These are phyloP conservation scores for Ramichloridium luteum DNA, from an alignment of 2,329 filamentous ascomycete species.

Conservation along the genomic window DNA sequence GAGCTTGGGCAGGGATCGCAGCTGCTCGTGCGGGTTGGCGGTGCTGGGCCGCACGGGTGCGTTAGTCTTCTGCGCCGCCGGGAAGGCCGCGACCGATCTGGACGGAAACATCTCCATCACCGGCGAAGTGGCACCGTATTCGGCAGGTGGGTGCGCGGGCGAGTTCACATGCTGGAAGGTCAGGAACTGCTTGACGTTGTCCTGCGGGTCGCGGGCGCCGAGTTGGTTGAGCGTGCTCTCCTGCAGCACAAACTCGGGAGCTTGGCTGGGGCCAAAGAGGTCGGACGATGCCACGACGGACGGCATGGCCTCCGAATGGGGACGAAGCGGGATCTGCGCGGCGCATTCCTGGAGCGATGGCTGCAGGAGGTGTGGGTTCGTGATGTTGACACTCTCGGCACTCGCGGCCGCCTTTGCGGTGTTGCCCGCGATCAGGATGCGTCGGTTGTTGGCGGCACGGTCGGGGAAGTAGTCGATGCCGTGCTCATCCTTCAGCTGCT, in stretches of 20 bases:
- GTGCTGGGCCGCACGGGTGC: conserved; percentile 24
- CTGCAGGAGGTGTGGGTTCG: conserved; percentile 1
- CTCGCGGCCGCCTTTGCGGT: conserved; percentile 66
- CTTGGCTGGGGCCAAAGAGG: conserved; percentile 58
- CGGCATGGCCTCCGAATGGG: conserved; percentile 61
- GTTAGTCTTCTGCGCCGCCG: conserved; percentile 13
- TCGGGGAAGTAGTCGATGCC: conserved; percentile 43
- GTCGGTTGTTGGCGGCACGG: conserved; percentile 48
- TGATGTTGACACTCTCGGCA: conserved; percentile 30
- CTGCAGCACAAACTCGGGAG: conserved; percentile 56
- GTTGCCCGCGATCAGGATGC: conserved; percentile 65
- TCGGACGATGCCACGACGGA: conserved; percentile 89
- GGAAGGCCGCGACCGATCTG: conserved; percentile 16
- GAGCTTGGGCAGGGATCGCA: conserved; percentile 44
- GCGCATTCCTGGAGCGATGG: not conserved
- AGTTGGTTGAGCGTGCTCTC: conserved; percentile 60
- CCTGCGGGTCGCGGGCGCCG: conserved; percentile 67
- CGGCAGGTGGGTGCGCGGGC: conserved; percentile 25
- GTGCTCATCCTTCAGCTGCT: conserved; percentile 62
- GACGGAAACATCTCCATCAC: conserved; percentile 14
- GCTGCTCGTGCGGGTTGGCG: conserved; percentile 37
- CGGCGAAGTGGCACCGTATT: conserved; percentile 57
- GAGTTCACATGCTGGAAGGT: conserved; percentile 63
- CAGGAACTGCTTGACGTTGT: conserved; percentile 86
- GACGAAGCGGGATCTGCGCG: conserved; percentile 35